Evolutionary conservation across 495 filamentous ascomycete genomes (phyloP).

Genomic region (Bacidia gigantensis): DNA sequence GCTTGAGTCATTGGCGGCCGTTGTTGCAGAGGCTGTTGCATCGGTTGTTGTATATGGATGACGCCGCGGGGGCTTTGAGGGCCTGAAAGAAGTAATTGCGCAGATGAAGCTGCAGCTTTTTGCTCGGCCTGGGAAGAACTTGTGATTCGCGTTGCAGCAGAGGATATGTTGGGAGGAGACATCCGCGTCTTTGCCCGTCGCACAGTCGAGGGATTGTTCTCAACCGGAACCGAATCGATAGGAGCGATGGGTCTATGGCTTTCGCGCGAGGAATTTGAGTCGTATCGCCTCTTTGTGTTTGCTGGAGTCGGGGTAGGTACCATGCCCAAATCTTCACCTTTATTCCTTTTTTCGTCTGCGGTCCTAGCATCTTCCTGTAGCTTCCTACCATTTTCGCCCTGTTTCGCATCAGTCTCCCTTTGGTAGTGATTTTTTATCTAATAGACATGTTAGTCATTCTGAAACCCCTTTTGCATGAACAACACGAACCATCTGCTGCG

Average conservation of each 20-base stretch:
- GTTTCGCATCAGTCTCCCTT: constrained; percentile 50
- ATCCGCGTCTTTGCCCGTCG: constrained; percentile 29
- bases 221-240: constrained; percentile 37
- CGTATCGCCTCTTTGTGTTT: constrained; percentile 45
- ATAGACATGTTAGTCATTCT: constrained; percentile 13
- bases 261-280: constrained; percentile 40
- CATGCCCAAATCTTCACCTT: constrained; percentile 57
- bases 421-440: constrained; percentile 90
- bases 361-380: constrained; percentile 54
- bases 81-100: constrained; percentile 7
- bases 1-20: background rate
- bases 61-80: constrained; percentile 9
- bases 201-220: constrained; percentile 33
- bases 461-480: background rate
- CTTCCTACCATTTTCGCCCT: constrained; percentile 41
- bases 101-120: constrained; percentile 21
- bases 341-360: constrained; percentile 53
- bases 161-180: constrained; percentile 21
- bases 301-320: constrained; percentile 44
- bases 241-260: constrained; percentile 48
- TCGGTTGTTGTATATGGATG: constrained; percentile 8
- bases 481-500: constrained; percentile 71
- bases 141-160: constrained; percentile 25
- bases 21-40: constrained; percentile 9
- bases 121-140: constrained; percentile 33